These are phyloP conservation scores for Kickxella alabastrina DNA, from an alignment of 192 early-diverging fungal genomes.

Conservation along the genomic window DNA sequence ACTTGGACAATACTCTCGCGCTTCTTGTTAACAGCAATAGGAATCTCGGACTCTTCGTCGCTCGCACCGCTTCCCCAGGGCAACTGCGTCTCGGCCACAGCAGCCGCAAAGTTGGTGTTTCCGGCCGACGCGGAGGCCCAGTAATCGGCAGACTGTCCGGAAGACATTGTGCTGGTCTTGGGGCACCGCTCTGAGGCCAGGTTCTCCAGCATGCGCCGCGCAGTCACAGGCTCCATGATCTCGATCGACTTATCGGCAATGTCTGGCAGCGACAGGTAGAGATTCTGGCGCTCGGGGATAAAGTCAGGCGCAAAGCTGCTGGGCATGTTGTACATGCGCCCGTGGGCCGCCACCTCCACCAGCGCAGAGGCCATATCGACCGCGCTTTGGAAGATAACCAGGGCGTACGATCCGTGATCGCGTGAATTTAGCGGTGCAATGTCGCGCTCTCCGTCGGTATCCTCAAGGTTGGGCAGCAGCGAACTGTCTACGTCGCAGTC, in stretches of 20 bases:
- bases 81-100: slow-evolving; percentile 12
- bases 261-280: slow-evolving; percentile 28
- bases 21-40: slow-evolving; percentile 6
- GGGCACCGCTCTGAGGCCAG: slow-evolving; percentile 41
- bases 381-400: slow-evolving; percentile 49
- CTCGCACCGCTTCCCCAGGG: slow-evolving; percentile 48
- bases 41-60: slow-evolving; percentile 20
- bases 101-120: slow-evolving; percentile 9
- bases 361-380: slow-evolving; percentile 44
- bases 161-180: slow-evolving; percentile 8
- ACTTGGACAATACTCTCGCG: slow-evolving; percentile 9
- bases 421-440: slow-evolving; percentile 25
- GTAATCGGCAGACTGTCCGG: slow-evolving; percentile 19
- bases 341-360: slow-evolving; percentile 20
- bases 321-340: slow-evolving; percentile 41
- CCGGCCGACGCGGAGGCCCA: slow-evolving; percentile 38
- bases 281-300: slow-evolving; percentile 26
- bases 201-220: slow-evolving; percentile 52
- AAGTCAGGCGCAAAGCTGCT: slow-evolving; percentile 30
- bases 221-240: slow-evolving; percentile 55
- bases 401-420: slow-evolving; percentile 45
- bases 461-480: slow-evolving; percentile 44
- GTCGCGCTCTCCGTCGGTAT: slow-evolving; percentile 29
- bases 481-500: slow-evolving; percentile 52
- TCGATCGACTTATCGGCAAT: slow-evolving; percentile 52